Evolutionary conservation across 1,284 basidiomycete species (phyloP).

Genomic region (Leccinum huronense): DNA sequence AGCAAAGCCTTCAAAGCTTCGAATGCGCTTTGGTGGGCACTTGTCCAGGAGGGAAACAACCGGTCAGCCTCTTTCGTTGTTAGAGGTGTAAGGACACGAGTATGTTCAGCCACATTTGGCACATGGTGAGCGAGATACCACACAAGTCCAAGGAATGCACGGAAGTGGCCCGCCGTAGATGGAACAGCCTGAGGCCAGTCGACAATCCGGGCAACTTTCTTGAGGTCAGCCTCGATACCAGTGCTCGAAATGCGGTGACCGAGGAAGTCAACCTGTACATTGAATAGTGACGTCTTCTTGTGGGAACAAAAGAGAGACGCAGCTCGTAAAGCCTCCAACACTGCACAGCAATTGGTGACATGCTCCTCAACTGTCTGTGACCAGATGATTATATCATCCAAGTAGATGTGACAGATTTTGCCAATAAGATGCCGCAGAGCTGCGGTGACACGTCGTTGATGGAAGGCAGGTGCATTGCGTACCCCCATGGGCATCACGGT

Average conservation of each 20-base stretch:
- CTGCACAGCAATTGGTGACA: conserved; percentile 9
- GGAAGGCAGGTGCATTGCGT: not conserved
- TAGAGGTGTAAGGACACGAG: not conserved
- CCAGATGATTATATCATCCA: not conserved
- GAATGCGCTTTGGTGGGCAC: too few species aligned
- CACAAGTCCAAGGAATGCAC: conserved; percentile 39
- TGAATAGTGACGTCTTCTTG: not conserved
- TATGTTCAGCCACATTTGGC: not conserved
- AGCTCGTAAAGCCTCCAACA: not conserved
- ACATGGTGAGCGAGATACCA: conserved; percentile 37
- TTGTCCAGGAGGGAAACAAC: not conserved
- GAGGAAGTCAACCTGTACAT: not conserved
- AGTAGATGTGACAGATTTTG: not conserved
- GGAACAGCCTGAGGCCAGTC: not conserved
- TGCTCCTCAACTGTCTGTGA: conserved; percentile 25
- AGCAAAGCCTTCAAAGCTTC: conserved; percentile 39
- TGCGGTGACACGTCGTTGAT: not conserved
- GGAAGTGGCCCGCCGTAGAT: conserved; percentile 24
- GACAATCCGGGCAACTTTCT: not conserved
- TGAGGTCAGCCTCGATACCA: not conserved
- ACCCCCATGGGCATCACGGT: not conserved
- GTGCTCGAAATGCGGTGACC: not conserved
- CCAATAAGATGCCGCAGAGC: not conserved
- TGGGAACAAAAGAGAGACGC: not conserved
- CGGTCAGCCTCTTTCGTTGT: not conserved